A percentile compares a stretch with the other conserved stretches of the same genome.
phyloP scores from a whole-genome alignment of 108 stramenopile genomes.

The Licmophora abbreviata region DNA sequence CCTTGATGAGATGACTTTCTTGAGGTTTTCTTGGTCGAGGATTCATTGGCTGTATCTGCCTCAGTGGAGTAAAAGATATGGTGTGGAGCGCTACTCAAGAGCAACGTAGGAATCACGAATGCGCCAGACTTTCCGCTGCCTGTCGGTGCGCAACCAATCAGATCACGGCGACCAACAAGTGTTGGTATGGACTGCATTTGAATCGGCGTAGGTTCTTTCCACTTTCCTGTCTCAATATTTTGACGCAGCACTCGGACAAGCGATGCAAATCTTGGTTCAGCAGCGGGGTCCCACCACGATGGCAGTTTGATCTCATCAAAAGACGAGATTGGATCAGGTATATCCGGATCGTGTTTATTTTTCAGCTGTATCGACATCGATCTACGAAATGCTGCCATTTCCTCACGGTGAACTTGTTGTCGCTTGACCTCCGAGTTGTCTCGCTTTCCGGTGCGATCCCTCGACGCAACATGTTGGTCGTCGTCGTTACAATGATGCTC shows the following conservation, averaged over 20 bases:
- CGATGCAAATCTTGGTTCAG: constrained; percentile 23
- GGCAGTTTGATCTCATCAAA: constrained; percentile 58
- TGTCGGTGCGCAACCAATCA: constrained; percentile 83
- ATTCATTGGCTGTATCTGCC: not conserved
- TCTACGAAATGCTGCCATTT: constrained; percentile 78
- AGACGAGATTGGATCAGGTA: constrained; percentile 76
- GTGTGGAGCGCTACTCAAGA: constrained; percentile 62
- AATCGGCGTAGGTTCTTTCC: constrained; percentile 91
- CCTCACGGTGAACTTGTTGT: constrained; percentile 61
- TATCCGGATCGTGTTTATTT: constrained; percentile 48
- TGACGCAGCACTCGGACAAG: constrained; percentile 35
- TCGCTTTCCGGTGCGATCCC: constrained; percentile 51
- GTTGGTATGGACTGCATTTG: constrained; percentile 90
- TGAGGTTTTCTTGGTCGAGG: constrained; percentile 9
- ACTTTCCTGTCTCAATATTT: constrained; percentile 85
- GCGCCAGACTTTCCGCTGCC: constrained; percentile 84
- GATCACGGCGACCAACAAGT: constrained; percentile 66
- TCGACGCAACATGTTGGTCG: constrained; percentile 10
- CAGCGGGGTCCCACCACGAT: constrained; percentile 52
- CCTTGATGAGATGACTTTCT: constrained; percentile 36
- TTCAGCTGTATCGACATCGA: constrained; percentile 67
- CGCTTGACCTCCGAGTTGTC: constrained; percentile 53
- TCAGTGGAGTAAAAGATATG: constrained; percentile 37
- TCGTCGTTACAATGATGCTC: constrained; percentile 7
- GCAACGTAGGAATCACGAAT: constrained; percentile 86